These are phyloP conservation scores for Cordia subcordata DNA, from an alignment of 257 asterid genomes.

Conservation along the genomic window DNA sequence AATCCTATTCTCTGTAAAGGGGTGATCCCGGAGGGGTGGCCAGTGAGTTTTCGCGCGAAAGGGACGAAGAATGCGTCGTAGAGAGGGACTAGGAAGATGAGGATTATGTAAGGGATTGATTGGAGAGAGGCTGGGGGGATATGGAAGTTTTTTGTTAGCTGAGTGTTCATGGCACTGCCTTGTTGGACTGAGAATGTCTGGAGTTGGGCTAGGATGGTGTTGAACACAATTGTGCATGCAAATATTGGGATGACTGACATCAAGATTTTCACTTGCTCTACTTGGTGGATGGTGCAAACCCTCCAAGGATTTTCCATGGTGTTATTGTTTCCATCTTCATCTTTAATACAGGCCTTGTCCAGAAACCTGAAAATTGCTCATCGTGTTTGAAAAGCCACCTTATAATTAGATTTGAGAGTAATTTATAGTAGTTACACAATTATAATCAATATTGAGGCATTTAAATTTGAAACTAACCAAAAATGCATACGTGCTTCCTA, in stretches of 20 bases:
- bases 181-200: slow-evolving; percentile 98
- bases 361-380: slow-evolving; percentile 42
- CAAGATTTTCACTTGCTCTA: slow-evolving; percentile 68
- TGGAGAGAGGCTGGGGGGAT: slow-evolving; percentile 97
- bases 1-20: slow-evolving; percentile 71
- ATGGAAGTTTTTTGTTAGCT: slow-evolving; percentile 48
- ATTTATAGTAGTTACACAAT: too few species aligned
- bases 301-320: slow-evolving; percentile 54
- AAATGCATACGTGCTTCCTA: too few species aligned
- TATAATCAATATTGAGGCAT: too few species aligned
- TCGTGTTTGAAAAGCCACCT: too few species aligned
- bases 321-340: slow-evolving; percentile 20
- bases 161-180: slow-evolving; percentile 76
- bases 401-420: too few species aligned
- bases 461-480: too few species aligned
- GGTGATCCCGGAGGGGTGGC: slow-evolving; percentile 58
- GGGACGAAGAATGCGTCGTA: slow-evolving; percentile 79
- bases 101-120: slow-evolving; percentile 83
- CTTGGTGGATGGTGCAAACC: slow-evolving; percentile 56
- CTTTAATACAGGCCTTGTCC: slow-evolving; percentile 88
- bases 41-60: slow-evolving; percentile 60
- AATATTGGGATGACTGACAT: slow-evolving; percentile 71
- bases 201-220: slow-evolving; percentile 82
- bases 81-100: slow-evolving; percentile 70
- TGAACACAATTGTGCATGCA: slow-evolving; percentile 88